Evolutionary conservation across 805 yeast species (phyloP), one percentile per base, ranked within the genome.

Genomic region (Saccharomycopsis synnaedendra): DNA sequence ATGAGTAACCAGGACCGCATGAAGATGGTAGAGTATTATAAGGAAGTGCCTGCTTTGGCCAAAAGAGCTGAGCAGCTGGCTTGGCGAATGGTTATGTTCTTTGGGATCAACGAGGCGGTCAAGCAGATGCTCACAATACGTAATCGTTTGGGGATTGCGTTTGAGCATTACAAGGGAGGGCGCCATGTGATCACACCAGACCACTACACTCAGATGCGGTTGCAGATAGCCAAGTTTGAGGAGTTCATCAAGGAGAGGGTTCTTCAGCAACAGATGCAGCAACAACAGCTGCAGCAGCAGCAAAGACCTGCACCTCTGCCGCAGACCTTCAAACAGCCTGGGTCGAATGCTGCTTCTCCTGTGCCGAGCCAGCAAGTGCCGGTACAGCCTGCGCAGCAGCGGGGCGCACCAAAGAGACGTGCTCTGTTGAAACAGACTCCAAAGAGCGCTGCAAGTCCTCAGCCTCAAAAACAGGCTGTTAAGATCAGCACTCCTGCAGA

Each of bases 111-210:
- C 3, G 51, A 44, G 3, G 46, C 43, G 5, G 30, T 41, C 30
- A 45, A 40, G 28, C 34, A 39, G 10, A 42, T 49, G 34, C 34
- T 43, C 29, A 49, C 45, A 27, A 45, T 49, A 9, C 41, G 42
- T 43, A 74, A 76, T 56, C 76, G 77, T 49, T 67, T 77, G 5
- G 64, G 74, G 6, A 59, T 82, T 4, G 63, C 75, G 1, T 62
- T 81, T 30, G 90, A 83, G 56, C 81, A 87, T 0, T 85, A 82
- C 3, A 64, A 70, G 4, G 69, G 63, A 48, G 54, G 60, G 40
- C 43, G 33, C 7, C 45, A 41, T 29, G 37, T 45, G 28, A 49
- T 49, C 40, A 37, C 28, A 9, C 32, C 45, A 10, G 48, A 44
- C 8, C 45, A 48, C 9, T 41, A 44, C 39, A 30, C 32, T 29